phyloP scores from a whole-genome alignment of 2,329 filamentous ascomycete genomes.

The Clonostachys rhizophaga region DNA sequence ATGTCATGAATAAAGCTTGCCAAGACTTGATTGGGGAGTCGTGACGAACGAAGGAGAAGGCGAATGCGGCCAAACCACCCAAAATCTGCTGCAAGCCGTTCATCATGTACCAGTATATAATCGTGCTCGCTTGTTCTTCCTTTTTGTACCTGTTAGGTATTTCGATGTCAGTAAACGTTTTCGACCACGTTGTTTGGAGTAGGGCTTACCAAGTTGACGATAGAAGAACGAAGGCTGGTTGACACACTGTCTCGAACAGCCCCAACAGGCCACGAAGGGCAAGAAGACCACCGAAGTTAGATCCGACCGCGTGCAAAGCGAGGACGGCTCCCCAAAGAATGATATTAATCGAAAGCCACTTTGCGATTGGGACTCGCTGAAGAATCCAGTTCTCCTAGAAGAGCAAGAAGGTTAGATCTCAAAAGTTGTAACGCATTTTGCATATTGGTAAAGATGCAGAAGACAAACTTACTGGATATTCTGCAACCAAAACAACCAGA shows the following conservation, averaged over 20 bases:
- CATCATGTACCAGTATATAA: slow-evolving; percentile 69
- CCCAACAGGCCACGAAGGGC: slow-evolving; percentile 62
- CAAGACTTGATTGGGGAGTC: slow-evolving; percentile 36
- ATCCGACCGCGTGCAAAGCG: slow-evolving; percentile 55
- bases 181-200: no score
- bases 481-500: slow-evolving; percentile 64
- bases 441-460: no score
- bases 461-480: slow-evolving; percentile 54
- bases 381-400: slow-evolving; percentile 39
- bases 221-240: slow-evolving; percentile 64
- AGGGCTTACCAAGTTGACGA: slow-evolving; percentile 54
- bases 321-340: slow-evolving; percentile 59
- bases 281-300: slow-evolving; percentile 55
- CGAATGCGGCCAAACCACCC: slow-evolving; percentile 43
- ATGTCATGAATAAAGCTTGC: slow-evolving; percentile 65
- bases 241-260: slow-evolving; percentile 66
- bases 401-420: no score
- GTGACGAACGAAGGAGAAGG: slow-evolving; percentile 21
- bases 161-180: no score
- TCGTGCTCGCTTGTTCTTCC: slow-evolving; percentile 60
- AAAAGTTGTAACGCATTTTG: no score
- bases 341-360: slow-evolving; percentile 61
- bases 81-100: slow-evolving; percentile 71
- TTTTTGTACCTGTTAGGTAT: slow-evolving; percentile 43
- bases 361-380: slow-evolving; percentile 61